phyloP scores from a whole-genome alignment of 257 asterid species.

The Osmanthus fragrans region DNA sequence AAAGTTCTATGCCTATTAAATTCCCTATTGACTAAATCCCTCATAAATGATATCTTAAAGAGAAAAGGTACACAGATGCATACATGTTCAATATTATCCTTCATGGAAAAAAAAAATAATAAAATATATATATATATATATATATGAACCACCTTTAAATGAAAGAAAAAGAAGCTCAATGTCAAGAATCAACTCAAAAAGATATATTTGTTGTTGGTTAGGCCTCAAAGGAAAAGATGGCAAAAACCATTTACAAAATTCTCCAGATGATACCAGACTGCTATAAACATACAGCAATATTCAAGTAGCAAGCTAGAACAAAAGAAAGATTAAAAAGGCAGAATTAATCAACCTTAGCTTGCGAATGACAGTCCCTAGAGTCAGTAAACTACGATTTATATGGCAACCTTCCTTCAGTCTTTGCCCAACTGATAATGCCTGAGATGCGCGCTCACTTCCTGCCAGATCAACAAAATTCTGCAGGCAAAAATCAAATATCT shows the following conservation, averaged over 20 bases:
- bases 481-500: conserved; percentile 29
- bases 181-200: conserved; percentile 1
- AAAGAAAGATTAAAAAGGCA: background rate
- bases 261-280: background rate
- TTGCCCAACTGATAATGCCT: conserved; percentile 89
- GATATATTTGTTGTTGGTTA: background rate
- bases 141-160: background rate
- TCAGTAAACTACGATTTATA: conserved; percentile 94
- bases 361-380: conserved; percentile 92
- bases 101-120: background rate
- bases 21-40: conserved; percentile 3
- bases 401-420: conserved; percentile 99
- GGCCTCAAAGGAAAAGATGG: background rate
- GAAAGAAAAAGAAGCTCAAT: conserved; percentile 20
- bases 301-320: background rate
- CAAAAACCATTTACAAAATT: background rate
- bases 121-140: background rate
- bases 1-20: conserved; percentile 1
- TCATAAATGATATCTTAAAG: conserved; percentile 4
- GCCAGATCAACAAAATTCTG: conserved; percentile 99
- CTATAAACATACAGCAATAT: background rate
- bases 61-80: background rate
- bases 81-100: background rate
- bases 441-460: conserved; percentile 99
- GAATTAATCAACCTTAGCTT: conserved; percentile 69